Evolutionary conservation across 1,284 basidiomycete species (phyloP), one percentile per base, ranked within the genome.

Genomic region (Sanghuangporus baumii): DNA sequence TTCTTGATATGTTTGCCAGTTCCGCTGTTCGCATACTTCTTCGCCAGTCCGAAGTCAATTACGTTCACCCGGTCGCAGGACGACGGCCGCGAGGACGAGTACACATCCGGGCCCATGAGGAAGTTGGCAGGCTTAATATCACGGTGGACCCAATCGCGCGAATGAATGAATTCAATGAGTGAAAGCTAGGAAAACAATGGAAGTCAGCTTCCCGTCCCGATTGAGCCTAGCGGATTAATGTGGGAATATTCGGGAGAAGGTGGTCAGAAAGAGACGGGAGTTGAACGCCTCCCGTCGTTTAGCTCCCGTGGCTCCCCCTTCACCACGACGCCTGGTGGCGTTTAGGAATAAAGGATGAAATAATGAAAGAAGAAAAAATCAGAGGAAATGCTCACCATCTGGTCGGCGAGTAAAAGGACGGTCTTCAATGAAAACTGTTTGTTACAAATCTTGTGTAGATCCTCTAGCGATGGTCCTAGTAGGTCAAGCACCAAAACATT

Each of bases 51-150:
- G 75, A 98, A 98, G 79, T 98, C 96, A 72, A 98, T 98, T 68
- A 98, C 85, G 74, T 93, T 96, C 72, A 97, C 85, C 57, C 86
- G 75, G 68, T 81, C 79, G 51, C 60, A 62, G 23, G 64, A 65
- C 31, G 64, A 62, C n/a, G 64, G 61, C 20, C 46, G 47, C 20
- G 60, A 60, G 0, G 81, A 70, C 6, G 80, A 77, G 57, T 81
- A 78, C 5, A 61, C 41, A 52, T 81, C 81, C 0, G 81, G 82
- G 65, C 87, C 86, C 81, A 91, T 89, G 60, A 98, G 87, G 66
- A 98, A 96, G 75, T 98, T 98, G 52, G 93, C 94, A 6, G 96
- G 96, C 73, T 98, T 98, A 73, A 99, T 91, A 74, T 98, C 95
- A 62, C 96, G 87, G 74, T 99, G 96, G 40, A 98, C 79, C 63